Percentiles rank a stretch among this genome's conserved stretches.
phyloP scores from a whole-genome alignment of 1,139 yeast species.

The Suhomyces panamericanus region DNA sequence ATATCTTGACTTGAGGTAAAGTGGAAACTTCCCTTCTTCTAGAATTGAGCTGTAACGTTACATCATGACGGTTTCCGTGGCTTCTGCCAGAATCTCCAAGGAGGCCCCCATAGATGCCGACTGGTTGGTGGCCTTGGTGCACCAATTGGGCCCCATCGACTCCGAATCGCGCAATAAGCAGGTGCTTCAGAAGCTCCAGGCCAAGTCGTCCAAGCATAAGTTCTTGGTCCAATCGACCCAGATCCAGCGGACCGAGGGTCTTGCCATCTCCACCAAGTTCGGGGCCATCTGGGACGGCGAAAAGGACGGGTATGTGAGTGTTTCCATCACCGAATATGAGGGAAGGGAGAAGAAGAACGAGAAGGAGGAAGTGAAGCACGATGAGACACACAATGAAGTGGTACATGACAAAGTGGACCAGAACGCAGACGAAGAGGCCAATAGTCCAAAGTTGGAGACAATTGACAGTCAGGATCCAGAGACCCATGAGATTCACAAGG shows the following conservation, averaged over 20 bases:
- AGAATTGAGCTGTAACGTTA: background rate
- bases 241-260: slow-evolving; percentile 16
- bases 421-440: too few species aligned
- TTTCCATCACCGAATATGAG: slow-evolving; percentile 10
- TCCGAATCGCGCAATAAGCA: slow-evolving; percentile 5
- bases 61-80: slow-evolving; percentile 4
- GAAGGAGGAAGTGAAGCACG: background rate
- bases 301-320: slow-evolving; percentile 38
- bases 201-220: slow-evolving; percentile 41
- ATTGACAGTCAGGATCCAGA: too few species aligned
- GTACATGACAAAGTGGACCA: too few species aligned
- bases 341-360: background rate
- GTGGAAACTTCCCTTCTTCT: too few species aligned
- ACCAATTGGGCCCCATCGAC: slow-evolving; percentile 5
- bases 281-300: slow-evolving; percentile 44
- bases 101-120: slow-evolving; percentile 14
- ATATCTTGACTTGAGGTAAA: too few species aligned
- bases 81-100: slow-evolving; percentile 7
- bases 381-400: too few species aligned
- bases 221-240: slow-evolving; percentile 33
- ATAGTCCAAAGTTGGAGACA: too few species aligned
- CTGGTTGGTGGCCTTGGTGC: slow-evolving; percentile 6
- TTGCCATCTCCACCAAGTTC: slow-evolving; percentile 26
- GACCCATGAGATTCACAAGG: too few species aligned
- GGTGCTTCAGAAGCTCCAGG: slow-evolving; percentile 23